Evolutionary conservation across 1,284 basidiomycete species (phyloP), one percentile per base, ranked within the genome.

Genomic region (Cutaneotrichosporon sp.): DNA sequence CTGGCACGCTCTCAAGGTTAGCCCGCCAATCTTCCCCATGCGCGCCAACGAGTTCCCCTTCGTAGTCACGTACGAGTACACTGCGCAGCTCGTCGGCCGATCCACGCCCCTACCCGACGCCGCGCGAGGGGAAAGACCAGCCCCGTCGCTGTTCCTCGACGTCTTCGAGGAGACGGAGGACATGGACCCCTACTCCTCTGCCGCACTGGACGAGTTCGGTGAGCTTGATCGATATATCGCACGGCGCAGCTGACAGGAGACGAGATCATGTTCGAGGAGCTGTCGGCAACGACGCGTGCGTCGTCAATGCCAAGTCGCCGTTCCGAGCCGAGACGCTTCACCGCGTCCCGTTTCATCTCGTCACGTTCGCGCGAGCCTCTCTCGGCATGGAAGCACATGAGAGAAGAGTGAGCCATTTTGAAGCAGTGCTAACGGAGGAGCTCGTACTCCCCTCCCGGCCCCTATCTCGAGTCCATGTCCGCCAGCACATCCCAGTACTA

Each of bases 151-250:
- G 30, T 53, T n/a, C 9, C 30, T 30, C 30, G 51, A 34, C 31
- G 51, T 34, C 31, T 34, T 53, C 51, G 51, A 32, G 26, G 51
- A 53, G 51, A 53, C 31, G 30, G 9, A 18, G 4, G 51, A 53
- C 16, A 53, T 53, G 13, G 16, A 32, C 30, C 51, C 51, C 18
- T 34, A 53, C 31, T 53, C 51, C 9, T n/a, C 31, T 11, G 7
- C 31, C 26, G 31, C 34, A 7, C 51, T 53, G 30, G 51, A 53
- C 51, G 51, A 53, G 31, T 53, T 53, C 18, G 51, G 51, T 53
- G 31, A 53, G 51, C 31, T 50, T 11, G 5, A 52, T 10, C 14
- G 4, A 8, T 8, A 7, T 13, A 36, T 36, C 34, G 11, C 34
- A 32, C 30, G 30, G 18, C 9, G 7, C 18, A 32, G 51, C 51